Base-by-base conservation (phyloP, 148 eudicot genomes). In the Hydrangea macrophylla region DNA sequence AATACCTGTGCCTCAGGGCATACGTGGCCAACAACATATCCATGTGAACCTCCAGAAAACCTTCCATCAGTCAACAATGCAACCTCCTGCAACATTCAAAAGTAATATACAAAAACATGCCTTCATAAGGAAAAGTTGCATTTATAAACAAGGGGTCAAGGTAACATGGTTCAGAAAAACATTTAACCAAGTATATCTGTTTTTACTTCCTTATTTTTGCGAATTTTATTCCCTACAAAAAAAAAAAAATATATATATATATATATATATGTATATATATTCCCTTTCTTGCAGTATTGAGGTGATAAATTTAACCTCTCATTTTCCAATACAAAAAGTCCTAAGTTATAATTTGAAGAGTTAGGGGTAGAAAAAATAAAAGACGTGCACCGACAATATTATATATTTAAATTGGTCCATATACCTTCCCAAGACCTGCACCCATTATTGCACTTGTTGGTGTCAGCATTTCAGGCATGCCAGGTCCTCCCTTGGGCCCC, bases 391-490 rank as follows among this genome's bases (percentile, higher is more conserved):
- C 0, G n/a, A 2, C 13, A 51, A 36, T 25, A 37, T 59, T 44
- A 53, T 37, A 66, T 51, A 45, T 18, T 18, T 25, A 55, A 5
- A 62, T 45, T 72, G 69, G 26, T 60, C 7, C 22, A 32, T 53
- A 62, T 76, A 90, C 98, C 96, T 90, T 90, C 63, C 98, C 98
- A 58, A 93, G 97, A 60, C 98, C 98, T 8, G 98, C 98, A 36
- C 98, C 98, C 98, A 93, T 90, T 58, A 93, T 93, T 45, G 98
- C 98, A 75, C 98, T 93, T 18, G 98, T 93, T 44, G 98, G 98
- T 56, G 98, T 93, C 69, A 93, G 73, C 98, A 93, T 93, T 73
- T 93, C 98, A 32, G 98, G 90, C 98, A 93, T 93, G 66, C 98
- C 98, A 15, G 98, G 98, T 28, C 98, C 98, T 22, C 98, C 98